Evolutionary conservation across 176 grass and related monocot species (phyloP).

Genomic region (Aegilops speltoides): DNA sequence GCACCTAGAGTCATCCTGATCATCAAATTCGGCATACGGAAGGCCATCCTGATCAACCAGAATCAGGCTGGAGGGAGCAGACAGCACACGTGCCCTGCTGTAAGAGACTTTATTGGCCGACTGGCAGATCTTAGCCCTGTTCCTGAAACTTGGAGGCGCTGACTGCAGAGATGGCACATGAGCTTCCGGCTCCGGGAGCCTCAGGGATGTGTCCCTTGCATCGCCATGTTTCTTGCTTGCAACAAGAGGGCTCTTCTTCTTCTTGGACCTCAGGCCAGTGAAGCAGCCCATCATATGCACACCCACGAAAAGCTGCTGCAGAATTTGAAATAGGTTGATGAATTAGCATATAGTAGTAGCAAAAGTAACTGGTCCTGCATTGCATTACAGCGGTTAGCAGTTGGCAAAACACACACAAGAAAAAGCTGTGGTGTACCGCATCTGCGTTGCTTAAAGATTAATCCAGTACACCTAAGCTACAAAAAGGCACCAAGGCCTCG

Average conservation of each 20-base stretch:
- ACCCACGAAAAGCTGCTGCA: constrained; percentile 3
- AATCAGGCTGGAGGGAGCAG: constrained; percentile 79
- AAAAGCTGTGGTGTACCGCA: background rate
- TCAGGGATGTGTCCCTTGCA: constrained; percentile 54
- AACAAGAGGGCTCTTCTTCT: constrained; percentile 56
- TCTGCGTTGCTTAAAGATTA: constrained; percentile 19
- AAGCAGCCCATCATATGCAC: constrained; percentile 87
- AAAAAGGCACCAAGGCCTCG: background rate
- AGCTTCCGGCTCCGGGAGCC: constrained; percentile 78
- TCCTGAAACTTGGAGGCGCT: constrained; percentile 93
- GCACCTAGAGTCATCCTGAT: constrained; percentile 62
- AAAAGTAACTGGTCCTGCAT: constrained; percentile 4
- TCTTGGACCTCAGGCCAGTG: constrained; percentile 74
- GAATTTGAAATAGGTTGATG: background rate
- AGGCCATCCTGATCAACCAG: constrained; percentile 67
- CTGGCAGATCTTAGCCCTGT: constrained; percentile 53
- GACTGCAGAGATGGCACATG: constrained; percentile 82
- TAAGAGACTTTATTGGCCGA: constrained; percentile 42
- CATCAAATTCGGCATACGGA: constrained; percentile 48
- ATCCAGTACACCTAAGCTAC: background rate
- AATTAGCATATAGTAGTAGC: constrained; percentile 14
- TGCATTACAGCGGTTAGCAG: background rate
- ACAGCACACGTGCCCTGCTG: constrained; percentile 66
- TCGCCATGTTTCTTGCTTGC: constrained; percentile 37
- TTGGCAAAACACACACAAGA: constrained; percentile 1